Percentiles rank a stretch among this genome's conserved stretches.
phyloP scores from a whole-genome alignment of 2,329 filamentous ascomycete genomes.

The Neodidymelliopsis sp. region DNA sequence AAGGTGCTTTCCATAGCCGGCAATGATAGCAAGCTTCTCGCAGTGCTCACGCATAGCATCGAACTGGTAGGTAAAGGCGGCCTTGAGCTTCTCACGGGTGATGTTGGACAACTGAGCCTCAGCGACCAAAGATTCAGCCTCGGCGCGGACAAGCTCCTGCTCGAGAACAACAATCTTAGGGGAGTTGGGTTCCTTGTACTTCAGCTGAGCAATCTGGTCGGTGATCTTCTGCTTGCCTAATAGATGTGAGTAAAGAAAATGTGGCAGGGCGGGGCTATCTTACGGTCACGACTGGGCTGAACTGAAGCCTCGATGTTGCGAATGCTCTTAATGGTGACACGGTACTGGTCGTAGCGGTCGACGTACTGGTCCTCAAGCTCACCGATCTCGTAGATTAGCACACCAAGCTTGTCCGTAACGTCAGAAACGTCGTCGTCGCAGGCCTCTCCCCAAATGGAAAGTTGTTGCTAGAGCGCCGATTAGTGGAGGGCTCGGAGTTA shows the following conservation, averaged over 20 bases:
- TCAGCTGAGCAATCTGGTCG: conserved; percentile 97
- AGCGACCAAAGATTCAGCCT: conserved; percentile 97
- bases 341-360: conserved; percentile 98
- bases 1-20: conserved; percentile 97
- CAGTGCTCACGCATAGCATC: conserved; percentile 96
- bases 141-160: conserved; percentile 96
- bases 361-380: conserved; percentile 98
- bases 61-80: conserved; percentile 97
- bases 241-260: conserved; percentile 6
- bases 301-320: conserved; percentile 99
- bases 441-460: conserved; percentile 95
- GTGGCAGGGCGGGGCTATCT: conserved; percentile 48
- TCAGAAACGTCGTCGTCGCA: conserved; percentile 98
- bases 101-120: conserved; percentile 99
- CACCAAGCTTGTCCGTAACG: conserved; percentile 97
- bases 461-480: conserved; percentile 77
- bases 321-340: conserved; percentile 98
- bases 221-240: conserved; percentile 98
- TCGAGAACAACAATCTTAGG: conserved; percentile 97
- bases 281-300: conserved; percentile 95
- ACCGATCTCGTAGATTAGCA: conserved; percentile 97
- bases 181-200: conserved; percentile 99
- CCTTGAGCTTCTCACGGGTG: conserved; percentile 98
- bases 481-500: conserved; percentile 23
- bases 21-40: conserved; percentile 98